Percentiles rank a stretch among this genome's conserved stretches.
Conservation (phyloP, 164 flowering plant genomes). For the Chimonanthus salicifolius region DNA sequence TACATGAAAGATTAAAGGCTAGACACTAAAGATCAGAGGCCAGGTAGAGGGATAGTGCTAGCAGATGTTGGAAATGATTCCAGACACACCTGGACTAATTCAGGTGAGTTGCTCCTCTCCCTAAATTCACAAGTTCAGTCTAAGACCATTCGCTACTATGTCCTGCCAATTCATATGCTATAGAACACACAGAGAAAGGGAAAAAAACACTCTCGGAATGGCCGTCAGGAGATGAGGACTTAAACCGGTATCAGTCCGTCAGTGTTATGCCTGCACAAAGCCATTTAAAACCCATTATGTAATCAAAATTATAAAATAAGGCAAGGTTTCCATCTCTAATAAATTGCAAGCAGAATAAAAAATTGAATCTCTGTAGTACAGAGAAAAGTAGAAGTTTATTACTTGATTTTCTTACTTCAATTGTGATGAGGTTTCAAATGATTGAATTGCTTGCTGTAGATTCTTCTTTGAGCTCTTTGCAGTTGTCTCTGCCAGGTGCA, state of each 20-base stretch:
- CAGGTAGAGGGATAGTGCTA: too few relatives aligned
- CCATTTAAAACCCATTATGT: background rate
- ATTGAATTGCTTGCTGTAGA: conserved; percentile 69
- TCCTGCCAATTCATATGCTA: background rate
- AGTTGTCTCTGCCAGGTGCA: conserved; percentile 36
- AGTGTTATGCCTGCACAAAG: background rate
- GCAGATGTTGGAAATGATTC: too few relatives aligned
- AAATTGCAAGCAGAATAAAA: background rate
- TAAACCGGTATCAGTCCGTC: background rate
- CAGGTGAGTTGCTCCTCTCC: too few relatives aligned
- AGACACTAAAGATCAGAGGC: too few relatives aligned
- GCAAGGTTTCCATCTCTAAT: background rate
- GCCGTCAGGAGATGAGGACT: background rate
- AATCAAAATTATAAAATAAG: background rate
- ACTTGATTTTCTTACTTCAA: conserved; percentile 24
- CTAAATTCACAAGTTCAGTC: too few relatives aligned
- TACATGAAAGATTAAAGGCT: too few relatives aligned
- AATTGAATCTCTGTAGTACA: background rate
- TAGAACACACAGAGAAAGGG: background rate
- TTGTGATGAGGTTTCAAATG: conserved; percentile 61
- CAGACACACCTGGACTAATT: too few relatives aligned
- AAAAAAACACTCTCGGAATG: background rate
- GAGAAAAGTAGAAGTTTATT: background rate
- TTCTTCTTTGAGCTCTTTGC: conserved; percentile 51
- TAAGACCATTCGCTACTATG: background rate